Conservation (phyloP, 2,329 filamentous ascomycete genomes). For the Exophiala oligosperma region DNA sequence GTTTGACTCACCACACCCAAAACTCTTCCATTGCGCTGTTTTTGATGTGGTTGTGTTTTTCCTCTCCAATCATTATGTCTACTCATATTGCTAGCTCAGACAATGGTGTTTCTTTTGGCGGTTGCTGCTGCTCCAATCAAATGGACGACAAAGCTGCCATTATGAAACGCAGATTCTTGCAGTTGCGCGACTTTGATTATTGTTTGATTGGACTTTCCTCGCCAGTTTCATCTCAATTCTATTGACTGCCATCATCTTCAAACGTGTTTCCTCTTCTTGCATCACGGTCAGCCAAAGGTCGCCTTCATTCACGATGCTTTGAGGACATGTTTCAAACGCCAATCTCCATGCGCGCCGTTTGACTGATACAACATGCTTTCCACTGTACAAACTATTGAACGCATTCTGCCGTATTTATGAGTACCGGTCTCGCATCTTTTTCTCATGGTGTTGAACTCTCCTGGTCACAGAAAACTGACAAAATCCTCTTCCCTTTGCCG, state of each 20-base stretch:
- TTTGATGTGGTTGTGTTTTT: too few relatives aligned
- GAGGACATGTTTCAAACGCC: slow-evolving; percentile 11
- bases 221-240: neutral
- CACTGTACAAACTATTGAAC: neutral
- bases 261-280: slow-evolving; percentile 4
- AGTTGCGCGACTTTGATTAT: too few relatives aligned
- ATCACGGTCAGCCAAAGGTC: slow-evolving; percentile 13
- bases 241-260: slow-evolving; percentile 1
- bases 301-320: slow-evolving; percentile 6
- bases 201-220: neutral
- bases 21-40: too few relatives aligned
- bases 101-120: too few relatives aligned
- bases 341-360: slow-evolving; percentile 6
- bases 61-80: too few relatives aligned
- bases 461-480: neutral
- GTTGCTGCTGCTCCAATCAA: slow-evolving; percentile 4
- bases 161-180: too few relatives aligned
- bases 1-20: too few relatives aligned
- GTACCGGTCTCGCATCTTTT: slow-evolving; percentile 1
- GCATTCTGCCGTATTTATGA: slow-evolving; percentile 8
- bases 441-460: neutral
- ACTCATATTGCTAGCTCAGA: too few relatives aligned
- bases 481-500: neutral
- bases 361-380: too few relatives aligned
- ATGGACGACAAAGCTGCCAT: too few relatives aligned